Evolutionary conservation across 129 eudicot genomes (phyloP), one percentile per base, ranked within the genome.

Genomic region (Ambrosia artemisiifolia): DNA sequence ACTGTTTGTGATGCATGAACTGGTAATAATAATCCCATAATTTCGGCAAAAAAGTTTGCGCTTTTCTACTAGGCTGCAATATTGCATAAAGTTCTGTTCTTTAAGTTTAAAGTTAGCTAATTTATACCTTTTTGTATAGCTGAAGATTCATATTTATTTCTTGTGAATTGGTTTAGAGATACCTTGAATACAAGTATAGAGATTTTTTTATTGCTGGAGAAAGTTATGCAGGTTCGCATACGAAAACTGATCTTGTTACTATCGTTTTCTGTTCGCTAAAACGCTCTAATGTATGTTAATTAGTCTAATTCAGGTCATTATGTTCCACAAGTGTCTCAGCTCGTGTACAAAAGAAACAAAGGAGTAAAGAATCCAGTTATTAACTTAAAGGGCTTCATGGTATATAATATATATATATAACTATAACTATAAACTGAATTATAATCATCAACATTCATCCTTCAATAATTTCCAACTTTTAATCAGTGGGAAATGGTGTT

Each of bases 311-410:
- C 85, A 94, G 99, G 99, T 38, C 99, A 94, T 80, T 94, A 90
- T 78, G 97, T 90, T 73, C 99, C 99, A 44, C 99, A 94, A 76
- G 66, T 94, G 71, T 88, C 99, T 53, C 87, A 88, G 76, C 54
- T 90, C 68, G 54, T 94, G 5, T 83, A 88, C 55, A 75, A 83
- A 81, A 83, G 80, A 71, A 94, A 90, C 88, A 86, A 88, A 76
- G 99, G 97, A 72, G 49, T 84, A 36, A 62, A 73, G 64, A 88
- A 94, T 65, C 99, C 99, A 19, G 72, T 81, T 48, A 88, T 94
- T 55, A 94, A 94, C 74, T 94, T 94, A 89, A 94, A 94, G 85
- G 99, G 99, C 40, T 90, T 94, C 81, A 63, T 94, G 99, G 99
- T n/a, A n/a, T n/a, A n/a, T n/a, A n/a, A n/a, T n/a, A n/a, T 94